Base-by-base conservation (phyloP, 2,329 filamentous ascomycete species). In the Grosmannia penicillata region DNA sequence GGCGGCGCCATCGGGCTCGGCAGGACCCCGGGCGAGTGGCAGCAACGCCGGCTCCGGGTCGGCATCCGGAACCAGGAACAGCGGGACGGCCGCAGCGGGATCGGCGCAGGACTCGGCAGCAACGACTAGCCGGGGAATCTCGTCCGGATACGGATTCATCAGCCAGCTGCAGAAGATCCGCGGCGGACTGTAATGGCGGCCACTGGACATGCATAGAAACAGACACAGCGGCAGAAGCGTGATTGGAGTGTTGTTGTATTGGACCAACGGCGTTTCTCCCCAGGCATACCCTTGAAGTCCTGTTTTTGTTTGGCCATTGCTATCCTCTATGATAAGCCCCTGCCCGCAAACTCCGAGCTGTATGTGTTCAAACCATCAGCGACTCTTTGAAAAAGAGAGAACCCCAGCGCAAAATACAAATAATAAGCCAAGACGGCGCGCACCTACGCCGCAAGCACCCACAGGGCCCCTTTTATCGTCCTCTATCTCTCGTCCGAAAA, bases 161-260 rank as follows among this genome's bases (percentile, higher is more conserved):
- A 76, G 66, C 54, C 73, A 77, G 53, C 54, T 76, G 42, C 72
- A 76, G 54, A 73, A 72, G 54, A 60, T 77, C 41, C 62, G 72
- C 37, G 65, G 62, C 29, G 71, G 70, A 1, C 49, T 73, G 38
- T 69, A 51, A 41, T 14, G n/a, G n/a, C n/a, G n/a, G n/a, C n/a
- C n/a, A n/a, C n/a, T 30, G 11, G 5, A 30, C n/a, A 17, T 30
- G 4, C 8, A 15, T 30, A 19, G 31, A 8, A 6, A 24, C n/a
- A n/a, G n/a, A n/a, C 14, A 24, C 31, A 23, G 6, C 4, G 19
- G 19, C n/a, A n/a, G n/a, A n/a, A n/a, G n/a, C n/a, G n/a, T n/a
- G n/a, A n/a, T n/a, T n/a, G n/a, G n/a, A n/a, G n/a, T n/a, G n/a
- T n/a, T n/a, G n/a, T n/a, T n/a, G n/a, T n/a, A n/a, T n/a, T n/a